Conservation (phyloP, 768 basidiomycete genomes). For the Serpula lacrymans region DNA sequence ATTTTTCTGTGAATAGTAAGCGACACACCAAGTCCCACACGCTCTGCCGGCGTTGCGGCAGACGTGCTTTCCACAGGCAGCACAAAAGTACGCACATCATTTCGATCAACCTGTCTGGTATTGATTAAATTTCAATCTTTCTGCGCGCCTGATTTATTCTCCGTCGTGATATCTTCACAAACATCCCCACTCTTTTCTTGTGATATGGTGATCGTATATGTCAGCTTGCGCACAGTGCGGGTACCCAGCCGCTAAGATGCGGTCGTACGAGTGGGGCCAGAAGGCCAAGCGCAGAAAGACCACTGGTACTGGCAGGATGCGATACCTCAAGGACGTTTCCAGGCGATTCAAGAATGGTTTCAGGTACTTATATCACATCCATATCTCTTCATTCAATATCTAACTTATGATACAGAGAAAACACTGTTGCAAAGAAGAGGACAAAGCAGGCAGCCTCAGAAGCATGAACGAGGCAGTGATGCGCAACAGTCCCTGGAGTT, state of each 20-base stretch:
- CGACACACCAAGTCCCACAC: conserved; percentile 96
- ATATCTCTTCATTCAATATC: neutral
- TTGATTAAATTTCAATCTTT: neutral
- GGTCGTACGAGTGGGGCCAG: conserved; percentile 96
- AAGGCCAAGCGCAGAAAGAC: conserved; percentile 99
- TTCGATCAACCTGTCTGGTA: neutral
- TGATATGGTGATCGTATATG: neutral
- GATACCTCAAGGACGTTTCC: conserved; percentile 86
- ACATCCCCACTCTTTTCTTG: neutral
- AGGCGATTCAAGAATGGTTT: conserved; percentile 99
- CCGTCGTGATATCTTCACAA: neutral
- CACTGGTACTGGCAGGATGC: conserved; percentile 96
- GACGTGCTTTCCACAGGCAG: conserved; percentile 96
- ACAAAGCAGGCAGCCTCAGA: conserved; percentile 53
- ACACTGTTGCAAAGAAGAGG: conserved; percentile 87
- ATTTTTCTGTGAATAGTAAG: conserved; percentile 56
- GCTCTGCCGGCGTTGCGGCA: conserved; percentile 95
- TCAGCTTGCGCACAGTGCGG: conserved; percentile 94
- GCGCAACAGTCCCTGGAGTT: conserved; percentile 7
- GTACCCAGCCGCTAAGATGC: conserved; percentile 91
- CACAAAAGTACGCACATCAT: conserved; percentile 76
- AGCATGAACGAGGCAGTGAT: conserved; percentile 29
- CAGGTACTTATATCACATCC: conserved; percentile 48
- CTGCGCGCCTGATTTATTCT: neutral
- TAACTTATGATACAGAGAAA: conserved; percentile 58